phyloP scores from a whole-genome alignment of 1,139 yeast genomes.

The Blastobotrys elegans region DNA sequence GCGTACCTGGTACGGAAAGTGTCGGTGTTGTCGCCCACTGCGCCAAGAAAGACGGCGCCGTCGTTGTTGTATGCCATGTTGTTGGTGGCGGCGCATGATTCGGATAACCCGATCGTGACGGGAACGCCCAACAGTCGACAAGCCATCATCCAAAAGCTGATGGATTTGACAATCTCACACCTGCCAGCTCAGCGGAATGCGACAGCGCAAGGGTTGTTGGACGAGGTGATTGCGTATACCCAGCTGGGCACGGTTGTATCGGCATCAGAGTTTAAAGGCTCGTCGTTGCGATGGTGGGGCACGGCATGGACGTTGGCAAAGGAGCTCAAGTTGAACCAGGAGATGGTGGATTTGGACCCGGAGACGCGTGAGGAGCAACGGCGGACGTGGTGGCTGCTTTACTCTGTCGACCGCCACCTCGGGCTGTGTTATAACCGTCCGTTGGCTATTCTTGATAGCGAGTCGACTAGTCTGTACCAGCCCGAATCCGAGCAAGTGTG shows the following conservation, averaged over 20 bases:
- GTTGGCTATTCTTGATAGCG: slow-evolving; percentile 34
- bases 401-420: slow-evolving; percentile 39
- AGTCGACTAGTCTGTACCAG: slow-evolving; percentile 31
- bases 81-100: slow-evolving; percentile 37
- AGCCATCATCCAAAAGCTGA: slow-evolving; percentile 27
- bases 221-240: slow-evolving; percentile 37
- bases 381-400: slow-evolving; percentile 43
- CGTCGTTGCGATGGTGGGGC: slow-evolving; percentile 40
- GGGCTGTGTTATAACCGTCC: slow-evolving; percentile 39
- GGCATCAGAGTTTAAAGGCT: slow-evolving; percentile 38
- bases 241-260: slow-evolving; percentile 40
- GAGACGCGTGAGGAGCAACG: slow-evolving; percentile 39
- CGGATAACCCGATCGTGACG: slow-evolving; percentile 37
- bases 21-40: slow-evolving; percentile 21
- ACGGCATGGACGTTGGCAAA: slow-evolving; percentile 36
- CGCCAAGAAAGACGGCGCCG: slow-evolving; percentile 33
- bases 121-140: slow-evolving; percentile 30
- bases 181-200: slow-evolving; percentile 19
- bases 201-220: slow-evolving; percentile 32
- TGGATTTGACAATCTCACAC: slow-evolving; percentile 29
- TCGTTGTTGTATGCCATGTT: slow-evolving; percentile 35
- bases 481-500: slow-evolving; percentile 37
- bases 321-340: slow-evolving; percentile 33
- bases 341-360: slow-evolving; percentile 28
- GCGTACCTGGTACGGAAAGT: slow-evolving; percentile 29